These are phyloP conservation scores for Ramaria rubella DNA, from an alignment of 768 basidiomycete genomes.

Conservation along the genomic window DNA sequence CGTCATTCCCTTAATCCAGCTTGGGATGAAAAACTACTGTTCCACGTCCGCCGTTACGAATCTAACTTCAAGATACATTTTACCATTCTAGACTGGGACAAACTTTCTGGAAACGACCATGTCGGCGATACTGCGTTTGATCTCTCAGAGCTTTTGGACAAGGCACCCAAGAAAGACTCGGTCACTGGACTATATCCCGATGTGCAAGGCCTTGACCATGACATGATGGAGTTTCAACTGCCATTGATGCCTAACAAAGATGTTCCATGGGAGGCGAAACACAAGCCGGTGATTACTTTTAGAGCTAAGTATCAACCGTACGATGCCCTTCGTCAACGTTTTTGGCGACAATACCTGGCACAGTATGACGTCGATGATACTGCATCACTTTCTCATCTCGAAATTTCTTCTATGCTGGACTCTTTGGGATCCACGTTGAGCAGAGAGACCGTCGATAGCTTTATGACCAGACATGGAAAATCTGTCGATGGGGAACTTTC, in stretches of 20 bases:
- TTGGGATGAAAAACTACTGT: conserved; percentile 94
- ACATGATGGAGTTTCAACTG: conserved; percentile 70
- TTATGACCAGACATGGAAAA: conserved; percentile 71
- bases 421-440: conserved; percentile 93
- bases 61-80: conserved; percentile 71
- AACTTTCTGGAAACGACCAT: conserved; percentile 80
- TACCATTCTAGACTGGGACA: conserved; percentile 94
- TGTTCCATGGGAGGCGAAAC: conserved; percentile 63
- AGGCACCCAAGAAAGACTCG: conserved; percentile 55
- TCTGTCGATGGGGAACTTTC: conserved; percentile 66
- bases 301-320: conserved; percentile 96
- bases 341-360: conserved; percentile 83
- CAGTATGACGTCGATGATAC: conserved; percentile 91
- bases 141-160: conserved; percentile 60
- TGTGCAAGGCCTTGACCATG: conserved; percentile 45
- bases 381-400: conserved; percentile 64
- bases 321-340: conserved; percentile 79
- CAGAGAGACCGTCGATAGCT: conserved; percentile 65
- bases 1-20: conserved; percentile 78
- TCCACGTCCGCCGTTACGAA: conserved; percentile 90
- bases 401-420: conserved; percentile 92
- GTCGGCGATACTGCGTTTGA: conserved; percentile 76
- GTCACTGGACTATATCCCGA: conserved; percentile 48
- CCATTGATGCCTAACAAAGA: conserved; percentile 56
- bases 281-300: conserved; percentile 63